Evolutionary conservation across 176 grass and related monocot species (phyloP).

Genomic region (Rhynchospora tenuis): DNA sequence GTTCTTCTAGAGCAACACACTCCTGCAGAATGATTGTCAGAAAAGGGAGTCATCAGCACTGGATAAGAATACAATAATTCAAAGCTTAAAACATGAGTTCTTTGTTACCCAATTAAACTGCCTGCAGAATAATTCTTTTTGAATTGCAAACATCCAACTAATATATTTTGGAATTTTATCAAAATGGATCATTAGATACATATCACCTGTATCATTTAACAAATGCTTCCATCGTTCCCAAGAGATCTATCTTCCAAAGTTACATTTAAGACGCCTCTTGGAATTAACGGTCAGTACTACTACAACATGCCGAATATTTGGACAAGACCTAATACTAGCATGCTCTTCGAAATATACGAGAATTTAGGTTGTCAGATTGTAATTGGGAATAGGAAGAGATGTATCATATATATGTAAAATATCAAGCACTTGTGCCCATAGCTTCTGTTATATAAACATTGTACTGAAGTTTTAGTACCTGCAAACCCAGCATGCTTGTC

Average conservation of each 20-base stretch:
- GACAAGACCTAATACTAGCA: too few species aligned
- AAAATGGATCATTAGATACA: background rate
- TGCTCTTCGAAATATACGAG: background rate
- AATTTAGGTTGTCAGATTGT: background rate
- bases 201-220: background rate
- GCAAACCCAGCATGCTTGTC: constrained; percentile 69
- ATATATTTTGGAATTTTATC: background rate
- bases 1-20: constrained; percentile 71
- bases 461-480: constrained; percentile 42
- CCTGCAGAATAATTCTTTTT: too few species aligned
- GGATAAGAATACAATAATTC: background rate
- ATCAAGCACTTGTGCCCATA: background rate
- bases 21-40: constrained; percentile 26
- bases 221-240: background rate
- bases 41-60: background rate
- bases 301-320: background rate
- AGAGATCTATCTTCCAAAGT: background rate
- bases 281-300: background rate
- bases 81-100: background rate
- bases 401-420: background rate
- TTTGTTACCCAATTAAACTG: too few species aligned
- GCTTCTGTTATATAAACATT: background rate
- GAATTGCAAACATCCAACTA: background rate
- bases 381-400: background rate
- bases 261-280: background rate